Percentiles rank a stretch among this genome's conserved stretches.
Evolutionary conservation across 345 rosid species (phyloP).

Genomic region (Sisymbrium altissimum): DNA sequence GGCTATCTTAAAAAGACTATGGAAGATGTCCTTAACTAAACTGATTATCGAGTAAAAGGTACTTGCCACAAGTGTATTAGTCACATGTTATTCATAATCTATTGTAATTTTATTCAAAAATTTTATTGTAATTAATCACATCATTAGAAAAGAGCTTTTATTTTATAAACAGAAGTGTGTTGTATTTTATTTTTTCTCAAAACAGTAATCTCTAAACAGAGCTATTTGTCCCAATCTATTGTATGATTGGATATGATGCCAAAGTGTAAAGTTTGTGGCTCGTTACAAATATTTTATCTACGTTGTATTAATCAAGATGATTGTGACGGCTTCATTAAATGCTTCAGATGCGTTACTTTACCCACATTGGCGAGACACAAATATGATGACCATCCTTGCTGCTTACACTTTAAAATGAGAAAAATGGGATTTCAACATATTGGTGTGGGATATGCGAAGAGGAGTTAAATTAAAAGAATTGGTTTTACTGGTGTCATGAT

Average conservation of each 20-base stretch:
- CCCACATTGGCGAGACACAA: not conserved
- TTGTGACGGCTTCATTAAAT: not conserved
- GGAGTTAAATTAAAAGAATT: not conserved
- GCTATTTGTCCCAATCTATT: no score
- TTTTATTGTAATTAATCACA: no score
- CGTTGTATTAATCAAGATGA: not conserved
- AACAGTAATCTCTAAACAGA: not conserved
- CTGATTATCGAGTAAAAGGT: no score
- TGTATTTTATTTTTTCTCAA: not conserved
- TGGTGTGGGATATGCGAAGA: constrained; percentile 13
- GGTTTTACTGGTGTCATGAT: constrained; percentile 1
- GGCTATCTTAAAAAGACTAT: no score
- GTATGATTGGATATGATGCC: no score
- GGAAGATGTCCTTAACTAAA: no score
- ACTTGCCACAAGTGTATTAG: no score
- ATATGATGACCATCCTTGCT: constrained; percentile 12
- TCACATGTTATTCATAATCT: no score
- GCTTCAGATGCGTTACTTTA: constrained; percentile 4
- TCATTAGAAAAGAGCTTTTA: no score
- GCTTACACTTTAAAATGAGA: not conserved
- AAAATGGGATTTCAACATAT: not conserved
- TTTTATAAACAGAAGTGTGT: no score
- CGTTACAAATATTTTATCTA: rapidly evolving
- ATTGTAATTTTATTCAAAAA: no score
- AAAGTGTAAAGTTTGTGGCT: no score